phyloP scores from a whole-genome alignment of 805 yeast species.

The Saccharomycopsis malanga region DNA sequence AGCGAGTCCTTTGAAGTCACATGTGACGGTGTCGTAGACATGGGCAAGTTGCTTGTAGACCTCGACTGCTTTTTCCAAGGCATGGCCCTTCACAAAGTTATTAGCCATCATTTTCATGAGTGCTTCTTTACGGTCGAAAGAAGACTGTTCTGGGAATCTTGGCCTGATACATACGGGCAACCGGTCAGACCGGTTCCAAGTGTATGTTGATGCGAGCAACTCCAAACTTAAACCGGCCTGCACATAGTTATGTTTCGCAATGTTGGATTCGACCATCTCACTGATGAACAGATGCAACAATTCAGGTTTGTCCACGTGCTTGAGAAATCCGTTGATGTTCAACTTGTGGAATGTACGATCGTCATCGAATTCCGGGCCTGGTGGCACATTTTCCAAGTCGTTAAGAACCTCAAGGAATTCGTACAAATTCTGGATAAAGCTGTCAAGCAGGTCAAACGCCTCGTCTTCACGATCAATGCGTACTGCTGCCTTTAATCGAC shows the following conservation, averaged over 20 bases:
- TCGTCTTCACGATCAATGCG: constrained; percentile 59
- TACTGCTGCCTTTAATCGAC: constrained; percentile 41
- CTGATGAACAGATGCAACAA: constrained; percentile 71
- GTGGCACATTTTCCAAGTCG: constrained; percentile 68
- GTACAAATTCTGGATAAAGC: constrained; percentile 46
- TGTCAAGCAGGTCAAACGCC: constrained; percentile 43
- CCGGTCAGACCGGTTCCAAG: constrained; percentile 57
- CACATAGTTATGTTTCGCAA: constrained; percentile 53
- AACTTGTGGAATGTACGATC: constrained; percentile 77
- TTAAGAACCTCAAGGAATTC: constrained; percentile 59
- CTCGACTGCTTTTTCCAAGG: constrained; percentile 74
- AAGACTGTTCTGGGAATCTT: constrained; percentile 68
- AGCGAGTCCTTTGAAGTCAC: constrained; percentile 70
- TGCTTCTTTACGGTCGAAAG: constrained; percentile 74
- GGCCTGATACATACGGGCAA: constrained; percentile 58
- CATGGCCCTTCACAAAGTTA: constrained; percentile 62
- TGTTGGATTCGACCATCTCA: constrained; percentile 61
- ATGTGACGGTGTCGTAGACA: constrained; percentile 64
- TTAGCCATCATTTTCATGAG: constrained; percentile 63
- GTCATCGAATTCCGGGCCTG: constrained; percentile 77
- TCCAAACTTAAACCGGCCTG: constrained; percentile 83
- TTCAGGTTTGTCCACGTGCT: constrained; percentile 74
- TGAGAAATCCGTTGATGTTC: constrained; percentile 67
- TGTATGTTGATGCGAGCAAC: constrained; percentile 65
- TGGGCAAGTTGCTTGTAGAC: constrained; percentile 69